Percentiles rank a stretch among this genome's conserved stretches.
Conservation (phyloP, 805 yeast genomes). For the Hanseniaspora lindneri region DNA sequence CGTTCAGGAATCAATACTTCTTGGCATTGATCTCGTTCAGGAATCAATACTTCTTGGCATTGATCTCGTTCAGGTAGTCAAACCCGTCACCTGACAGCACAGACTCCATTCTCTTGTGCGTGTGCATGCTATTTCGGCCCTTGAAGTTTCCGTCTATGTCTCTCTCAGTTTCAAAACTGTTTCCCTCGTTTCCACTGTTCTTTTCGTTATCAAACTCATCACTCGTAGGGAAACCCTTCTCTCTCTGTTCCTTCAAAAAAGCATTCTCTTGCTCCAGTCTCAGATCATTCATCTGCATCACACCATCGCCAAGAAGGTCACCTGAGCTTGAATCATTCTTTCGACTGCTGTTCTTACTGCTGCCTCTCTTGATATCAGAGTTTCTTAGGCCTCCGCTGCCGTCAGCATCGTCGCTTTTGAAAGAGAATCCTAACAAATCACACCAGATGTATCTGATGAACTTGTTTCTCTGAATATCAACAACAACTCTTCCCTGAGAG, state of each 20-base stretch:
- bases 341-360: background rate
- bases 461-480: conserved; percentile 27
- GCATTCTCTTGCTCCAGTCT: conserved; percentile 10
- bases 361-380: conserved; percentile 1
- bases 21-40: too few species aligned
- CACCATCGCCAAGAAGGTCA: conserved; percentile 4
- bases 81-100: conserved; percentile 8
- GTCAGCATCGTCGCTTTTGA: conserved; percentile 2
- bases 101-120: conserved; percentile 11
- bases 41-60: conserved; percentile 12
- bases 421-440: conserved; percentile 5
- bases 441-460: conserved; percentile 19
- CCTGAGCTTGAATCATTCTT: background rate
- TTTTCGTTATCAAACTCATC: conserved; percentile 2
- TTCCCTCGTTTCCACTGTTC: background rate
- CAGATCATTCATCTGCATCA: conserved; percentile 11
- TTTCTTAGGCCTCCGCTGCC: background rate
- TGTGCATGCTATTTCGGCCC: conserved; percentile 11
- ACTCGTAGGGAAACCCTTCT: conserved; percentile 13
- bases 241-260: conserved; percentile 8
- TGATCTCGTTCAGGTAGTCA: conserved; percentile 12
- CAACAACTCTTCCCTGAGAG: conserved; percentile 31
- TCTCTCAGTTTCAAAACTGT: background rate
- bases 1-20: too few species aligned
- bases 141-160: conserved; percentile 11